Evolutionary conservation across 495 filamentous ascomycete species (phyloP), one percentile per base, ranked within the genome.

Genomic region (Halenospora varia): DNA sequence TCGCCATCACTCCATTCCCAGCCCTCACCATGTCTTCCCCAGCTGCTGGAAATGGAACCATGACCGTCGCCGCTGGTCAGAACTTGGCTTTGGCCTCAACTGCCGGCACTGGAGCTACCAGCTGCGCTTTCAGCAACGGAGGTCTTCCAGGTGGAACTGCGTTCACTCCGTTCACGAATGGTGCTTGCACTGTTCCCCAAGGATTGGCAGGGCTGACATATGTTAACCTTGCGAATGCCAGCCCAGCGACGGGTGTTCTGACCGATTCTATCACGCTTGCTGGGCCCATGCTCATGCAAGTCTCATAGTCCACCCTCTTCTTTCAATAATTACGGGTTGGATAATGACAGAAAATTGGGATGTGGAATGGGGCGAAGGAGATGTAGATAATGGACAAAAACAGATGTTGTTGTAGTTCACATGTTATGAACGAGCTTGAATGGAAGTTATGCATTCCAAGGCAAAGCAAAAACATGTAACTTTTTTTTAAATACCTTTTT

Each of bases 1-100:
- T 86, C 0, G 79, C 81, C 9, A 75, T 87, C 53, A 83, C 77
- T 66, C 75, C 82, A 2, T 86, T 83, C 71, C 77, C 80, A 1
- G 59, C 65, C 13, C 57, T 83, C 1, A 61, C 66, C n/a, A 48
- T 70, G 22, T 49, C 46, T 41, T 69, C 69, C 46, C 71, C 78
- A 26, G 71, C 70, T 35, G 59, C 68, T 29, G 75, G 77, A n/a
- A n/a, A n/a, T 20, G 76, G 79, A 45, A 70, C 74, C 54, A 71
- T 73, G 25, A 62, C 79, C 44, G 48, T 40, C 2, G 57, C 56
- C 9, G 60, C 44, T 8, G 44, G 44, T 8, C 10, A 20, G 58
- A 23, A 17, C 51, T 10, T n/a, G 8, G 19, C 58, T 11, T 39
- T 45, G 8, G 35, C 54, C 23, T 51, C 39, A 17, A 57, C 66